Evolutionary conservation across 2,329 filamentous ascomycete species (phyloP).

Genomic region (Fusarium oxysporum): DNA sequence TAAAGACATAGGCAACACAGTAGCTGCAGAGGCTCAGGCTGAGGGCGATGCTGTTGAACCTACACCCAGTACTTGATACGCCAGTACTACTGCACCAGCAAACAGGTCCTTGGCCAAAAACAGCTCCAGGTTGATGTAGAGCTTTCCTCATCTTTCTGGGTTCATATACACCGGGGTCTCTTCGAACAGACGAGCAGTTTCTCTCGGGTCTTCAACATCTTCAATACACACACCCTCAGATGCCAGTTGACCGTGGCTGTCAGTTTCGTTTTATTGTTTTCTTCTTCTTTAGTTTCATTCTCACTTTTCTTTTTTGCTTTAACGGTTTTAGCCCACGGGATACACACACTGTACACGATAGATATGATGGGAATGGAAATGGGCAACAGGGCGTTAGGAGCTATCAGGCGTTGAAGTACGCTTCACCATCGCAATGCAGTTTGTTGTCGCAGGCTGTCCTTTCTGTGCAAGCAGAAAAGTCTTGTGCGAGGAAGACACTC

Average conservation of each 20-base stretch:
- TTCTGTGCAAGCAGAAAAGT: constrained; percentile 11
- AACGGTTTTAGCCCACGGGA: constrained; percentile 18
- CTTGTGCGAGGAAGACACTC: background rate
- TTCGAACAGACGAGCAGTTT: background rate
- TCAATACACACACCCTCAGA: background rate
- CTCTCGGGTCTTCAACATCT: background rate
- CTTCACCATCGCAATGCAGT: background rate
- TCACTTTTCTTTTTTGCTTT: background rate
- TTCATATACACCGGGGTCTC: background rate
- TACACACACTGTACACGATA: constrained; percentile 35
- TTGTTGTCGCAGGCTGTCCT: background rate
- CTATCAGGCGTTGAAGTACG: constrained; percentile 9
- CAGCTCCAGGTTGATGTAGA: background rate
- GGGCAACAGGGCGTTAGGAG: constrained; percentile 35
- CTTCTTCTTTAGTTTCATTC: background rate
- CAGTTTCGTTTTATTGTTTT: background rate
- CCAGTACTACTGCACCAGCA: background rate
- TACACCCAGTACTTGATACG: background rate
- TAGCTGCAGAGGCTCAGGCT: background rate
- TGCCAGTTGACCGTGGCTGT: background rate
- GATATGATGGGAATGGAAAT: constrained; percentile 23
- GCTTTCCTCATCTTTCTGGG: background rate
- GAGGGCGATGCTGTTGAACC: background rate
- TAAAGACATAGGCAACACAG: constrained; percentile 33
- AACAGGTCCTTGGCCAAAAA: background rate